Base-by-base conservation (phyloP, 768 basidiomycete genomes). In the Hygrophorus pudorinus region DNA sequence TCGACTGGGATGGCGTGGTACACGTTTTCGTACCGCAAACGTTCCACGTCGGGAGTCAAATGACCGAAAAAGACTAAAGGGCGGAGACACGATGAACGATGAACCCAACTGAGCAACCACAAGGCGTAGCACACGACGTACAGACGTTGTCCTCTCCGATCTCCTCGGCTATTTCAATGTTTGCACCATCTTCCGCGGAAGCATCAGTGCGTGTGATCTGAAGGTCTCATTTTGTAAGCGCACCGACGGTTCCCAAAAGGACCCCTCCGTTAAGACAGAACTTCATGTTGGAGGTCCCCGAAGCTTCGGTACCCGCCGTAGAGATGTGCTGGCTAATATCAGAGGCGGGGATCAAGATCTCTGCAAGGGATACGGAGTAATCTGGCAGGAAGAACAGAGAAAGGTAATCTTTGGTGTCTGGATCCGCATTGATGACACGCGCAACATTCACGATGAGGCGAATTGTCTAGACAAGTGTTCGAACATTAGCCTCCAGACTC, bases 321-420 rank as follows among this genome's bases (percentile, higher is more conserved):
- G 88, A 92, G 62, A 99, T 97, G 62, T 98, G 94, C 58, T 96
- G 89, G 49, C 80, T 84, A 66, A 97, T 85, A 60, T 98, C 92
- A 21, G 85, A 84, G 10, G 94, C 87, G n/a, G 85, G 87, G 48
- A 91, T 86, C 52, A 92, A 70, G 17, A 92, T 66, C 57, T 90
- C 87, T 1, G 87, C 85, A 37, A 86, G 62, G 37, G 83, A 84
- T 31, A 86, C 89, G 1, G 81, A 85, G 65, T 99, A 99, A 60
- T 98, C 94, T 0, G 96, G 93, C 14, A 99, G 73, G 84, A 98
- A 98, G 70, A 84, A 87, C 48, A 98, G 73, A 37, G 79, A 79
- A 51, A 98, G 80, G 51, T 85, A 79, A 48, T 88, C 81, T 53
- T 80, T 83, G 24, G 90, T 86, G 42, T 96, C 92, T 20, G 85